Evolutionary conservation across 2,329 filamentous ascomycete species (phyloP), one percentile per base, ranked within the genome.

Genomic region (Alternaria hordeiaustralica): DNA sequence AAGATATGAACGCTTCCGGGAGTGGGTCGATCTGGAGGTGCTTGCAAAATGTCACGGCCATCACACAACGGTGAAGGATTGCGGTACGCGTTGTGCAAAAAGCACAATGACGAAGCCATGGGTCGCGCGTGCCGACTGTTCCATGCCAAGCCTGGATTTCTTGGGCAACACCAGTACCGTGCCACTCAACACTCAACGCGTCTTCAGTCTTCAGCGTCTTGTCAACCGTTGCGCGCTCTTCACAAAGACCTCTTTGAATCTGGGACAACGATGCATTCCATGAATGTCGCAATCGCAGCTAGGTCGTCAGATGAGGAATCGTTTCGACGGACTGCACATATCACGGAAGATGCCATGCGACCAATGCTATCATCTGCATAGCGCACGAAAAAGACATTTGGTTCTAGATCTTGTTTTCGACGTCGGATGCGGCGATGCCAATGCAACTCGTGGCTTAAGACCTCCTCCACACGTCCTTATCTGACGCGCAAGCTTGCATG

Each of bases 21-120:
- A 13, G 45, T 49, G 58, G 59, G 54, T 58, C 59, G 43, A 57
- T 57, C 53, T 44, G 10, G 54, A 51, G 45, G 45, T 47, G 44
- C n/a, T 49, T 25, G 3, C 25, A 26, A 20, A 30, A 28, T 43
- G 36, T 41, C 54, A 21, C 30, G 36, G 13, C 7, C 45, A 58
- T 58, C 50, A 36, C 26, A 33, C 23, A 3, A 36, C 33, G 33
- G 33, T 36, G 33, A 36, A 26, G 12, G 12, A 20, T 33, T 30
- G 2, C 44, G 53, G 36, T 23, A 45, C 53, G 36, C 25, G 49
- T 53, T 21, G 49, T 28, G 33, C 30, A 36, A 47, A 43, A 55
- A 60, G 47, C 26, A 49, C 20, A n/a, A 50, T 49, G 55, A 50
- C 55, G 55, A 25, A 49, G 45, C 45, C 30, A 13, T 45, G 51